These are phyloP conservation scores for Apiotrichum montevideense DNA, from an alignment of 1,284 basidiomycete species.

Conservation along the genomic window DNA sequence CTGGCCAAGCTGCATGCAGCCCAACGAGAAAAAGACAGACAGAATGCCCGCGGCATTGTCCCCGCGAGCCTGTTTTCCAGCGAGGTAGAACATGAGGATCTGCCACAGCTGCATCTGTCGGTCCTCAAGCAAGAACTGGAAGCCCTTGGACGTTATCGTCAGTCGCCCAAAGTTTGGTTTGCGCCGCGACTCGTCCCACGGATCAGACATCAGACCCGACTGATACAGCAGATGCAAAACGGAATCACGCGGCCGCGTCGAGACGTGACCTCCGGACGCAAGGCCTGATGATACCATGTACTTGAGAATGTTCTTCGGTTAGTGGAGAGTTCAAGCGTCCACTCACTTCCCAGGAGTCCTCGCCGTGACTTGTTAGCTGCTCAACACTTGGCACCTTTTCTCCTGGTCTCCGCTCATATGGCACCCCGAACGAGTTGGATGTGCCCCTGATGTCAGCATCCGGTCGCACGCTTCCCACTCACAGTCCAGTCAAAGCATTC, in stretches of 20 bases:
- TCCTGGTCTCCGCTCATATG: slow-evolving; percentile 57
- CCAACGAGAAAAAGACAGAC: slow-evolving; percentile 90
- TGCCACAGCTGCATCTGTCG: slow-evolving; percentile 99
- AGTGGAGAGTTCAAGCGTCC: too few relatives aligned
- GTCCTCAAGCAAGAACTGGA: slow-evolving; percentile 93
- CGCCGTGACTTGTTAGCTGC: slow-evolving; percentile 73
- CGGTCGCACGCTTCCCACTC: slow-evolving; percentile 34
- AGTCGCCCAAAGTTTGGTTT: slow-evolving; percentile 47
- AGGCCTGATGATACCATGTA: slow-evolving; percentile 91
- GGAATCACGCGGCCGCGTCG: slow-evolving; percentile 59
- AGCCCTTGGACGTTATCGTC: slow-evolving; percentile 89
- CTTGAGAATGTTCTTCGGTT: slow-evolving; percentile 76
- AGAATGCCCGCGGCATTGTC: slow-evolving; percentile 93
- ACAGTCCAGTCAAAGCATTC: slow-evolving; percentile 90
- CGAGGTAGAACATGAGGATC: slow-evolving; percentile 74
- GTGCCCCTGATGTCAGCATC: slow-evolving; percentile 57
- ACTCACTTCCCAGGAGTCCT: slow-evolving; percentile 88
- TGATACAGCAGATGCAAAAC: slow-evolving; percentile 77
- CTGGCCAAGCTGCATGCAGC: slow-evolving; percentile 88
- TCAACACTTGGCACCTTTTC: slow-evolving; percentile 49
- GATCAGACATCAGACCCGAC: slow-evolving; percentile 72
- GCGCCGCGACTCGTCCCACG: slow-evolving; percentile 24
- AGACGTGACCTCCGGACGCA: slow-evolving; percentile 48
- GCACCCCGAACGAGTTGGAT: slow-evolving; percentile 86
- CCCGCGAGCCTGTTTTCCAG: slow-evolving; percentile 59